Base-by-base conservation (phyloP, 140 eudicot genomes). In the Ambrosia hybrid region DNA sequence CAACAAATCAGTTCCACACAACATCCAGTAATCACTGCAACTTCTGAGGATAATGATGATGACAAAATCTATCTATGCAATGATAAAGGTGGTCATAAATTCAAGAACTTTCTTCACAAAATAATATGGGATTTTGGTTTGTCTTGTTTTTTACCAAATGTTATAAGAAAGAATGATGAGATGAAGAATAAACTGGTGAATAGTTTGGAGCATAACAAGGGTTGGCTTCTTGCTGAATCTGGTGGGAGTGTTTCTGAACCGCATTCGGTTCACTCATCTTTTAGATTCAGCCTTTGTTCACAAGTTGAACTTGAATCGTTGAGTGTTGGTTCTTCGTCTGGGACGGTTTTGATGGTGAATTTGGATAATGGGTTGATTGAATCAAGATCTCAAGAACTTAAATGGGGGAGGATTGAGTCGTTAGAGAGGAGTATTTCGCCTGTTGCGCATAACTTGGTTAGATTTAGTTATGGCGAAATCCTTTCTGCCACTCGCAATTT, bases 271-370 rank as follows among this genome's bases (percentile, higher is more conserved):
- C 97, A 91, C 56, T 94, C 99, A 9, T 94, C 99, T 14, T 94
- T 94, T 51, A 85, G 99, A 81, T 94, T 94, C 78, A 94, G 95
- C 70, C 60, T 94, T 3, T 94, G 99, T 69, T 86, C 99, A 36
- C 99, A 94, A 60, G 90, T 91, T 53, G 99, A 94, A 68, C 86
- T 94, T 67, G 99, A 94, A 73, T 83, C 96, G 0, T 82, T 90
- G 92, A 85, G 75, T 80, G 91, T 76, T 1, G 72, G 51, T 49
- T 76, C 87, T 21, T 76, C 86, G 76, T 82, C 91, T 67, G 85
- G 96, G 1, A 94, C 99, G n/a, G 95, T 94, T 70, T 91, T 94
- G 68, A 90, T 94, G 97, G 99, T 94, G 73, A 94, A 94, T 88
- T 86, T 94, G 89, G 97, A 94, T 12, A 88, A 82, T 78, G 96